Evolutionary conservation across 495 filamentous ascomycete species (phyloP), one percentile per base, ranked within the genome.

Genomic region (Talaromyces thailandensis): DNA sequence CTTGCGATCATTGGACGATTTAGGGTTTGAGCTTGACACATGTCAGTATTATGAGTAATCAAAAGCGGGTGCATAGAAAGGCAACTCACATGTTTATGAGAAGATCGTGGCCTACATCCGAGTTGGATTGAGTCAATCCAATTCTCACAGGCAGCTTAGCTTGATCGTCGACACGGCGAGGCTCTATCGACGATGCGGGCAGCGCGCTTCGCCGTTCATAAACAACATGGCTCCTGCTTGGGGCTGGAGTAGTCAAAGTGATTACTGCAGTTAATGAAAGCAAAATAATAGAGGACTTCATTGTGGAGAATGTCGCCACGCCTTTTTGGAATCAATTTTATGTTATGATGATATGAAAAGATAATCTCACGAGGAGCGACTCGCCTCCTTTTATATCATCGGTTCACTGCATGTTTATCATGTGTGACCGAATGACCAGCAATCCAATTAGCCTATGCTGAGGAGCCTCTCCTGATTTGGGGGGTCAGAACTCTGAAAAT

Each of bases 131-230:
- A 4, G 73, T 73, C 64, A 86, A 66, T 6, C 81, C 83, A 55
- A 86, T 84, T 51, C 82, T 76, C 25, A 86, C 77, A 1, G 82
- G 81, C 18, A 86, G 70, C 7, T 76, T 66, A 3, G 75, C 65
- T 14, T 66, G 64, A 6, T 62, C 64, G 18, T 74, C 61, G 24
- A 79, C 58, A 53, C 67, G 69, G 43, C 68, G 66, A 11, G 62
- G 67, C 60, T 74, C 65, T 25, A 58, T 56, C 77, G 76, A 80
- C 9, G 67, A 70, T 6, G 40, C 61, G 23, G 75, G 77, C 12
- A 73, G 63, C 14, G 25, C 65, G 35, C 70, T 65, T 14, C 78
- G 72, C 24, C 77, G 76, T 63, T 80, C 78, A 62, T 80, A 77
- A 5, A 73, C 64, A 29, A 71, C 66, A 65, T 79, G 71, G 14